phyloP scores from a whole-genome alignment of 768 basidiomycete genomes.

The Mycena vulgaris region DNA sequence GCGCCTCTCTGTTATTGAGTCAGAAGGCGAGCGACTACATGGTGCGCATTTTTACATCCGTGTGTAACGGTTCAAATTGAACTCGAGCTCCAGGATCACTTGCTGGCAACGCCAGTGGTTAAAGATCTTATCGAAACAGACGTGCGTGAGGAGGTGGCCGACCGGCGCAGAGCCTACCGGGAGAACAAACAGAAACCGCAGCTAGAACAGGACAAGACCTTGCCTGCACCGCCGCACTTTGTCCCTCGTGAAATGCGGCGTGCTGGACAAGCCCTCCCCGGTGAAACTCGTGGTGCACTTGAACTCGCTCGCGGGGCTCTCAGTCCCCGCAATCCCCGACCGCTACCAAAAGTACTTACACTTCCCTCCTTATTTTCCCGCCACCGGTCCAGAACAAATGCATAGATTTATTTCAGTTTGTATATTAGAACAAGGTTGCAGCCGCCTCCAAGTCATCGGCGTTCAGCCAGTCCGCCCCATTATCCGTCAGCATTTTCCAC shows the following conservation, averaged over 20 bases:
- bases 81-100: conserved; percentile 65
- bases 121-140: conserved; percentile 63
- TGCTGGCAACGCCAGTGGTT: conserved; percentile 77
- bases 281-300: conserved; percentile 70
- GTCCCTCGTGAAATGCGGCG: conserved; percentile 15
- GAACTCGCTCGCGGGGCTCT: conserved; percentile 64
- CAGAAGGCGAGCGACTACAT: conserved; percentile 75
- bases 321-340: conserved; percentile 14
- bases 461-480: conserved; percentile 67
- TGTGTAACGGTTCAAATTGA: not conserved
- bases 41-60: conserved; percentile 60
- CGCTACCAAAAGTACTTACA: conserved; percentile 40
- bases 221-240: conserved; percentile 37
- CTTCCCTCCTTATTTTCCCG: conserved; percentile 21
- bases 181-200: conserved; percentile 30
- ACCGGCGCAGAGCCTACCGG: not conserved
- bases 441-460: conserved; percentile 63
- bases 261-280: conserved; percentile 70
- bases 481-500: conserved; percentile 60
- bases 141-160: conserved; percentile 42
- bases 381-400: conserved; percentile 40
- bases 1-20: conserved; percentile 64
- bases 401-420: conserved; percentile 26
- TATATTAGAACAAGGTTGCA: conserved; percentile 51
- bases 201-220: conserved; percentile 53